phyloP scores from a whole-genome alignment of 2,329 filamentous ascomycete genomes.

The Ophiosphaerella narmari region DNA sequence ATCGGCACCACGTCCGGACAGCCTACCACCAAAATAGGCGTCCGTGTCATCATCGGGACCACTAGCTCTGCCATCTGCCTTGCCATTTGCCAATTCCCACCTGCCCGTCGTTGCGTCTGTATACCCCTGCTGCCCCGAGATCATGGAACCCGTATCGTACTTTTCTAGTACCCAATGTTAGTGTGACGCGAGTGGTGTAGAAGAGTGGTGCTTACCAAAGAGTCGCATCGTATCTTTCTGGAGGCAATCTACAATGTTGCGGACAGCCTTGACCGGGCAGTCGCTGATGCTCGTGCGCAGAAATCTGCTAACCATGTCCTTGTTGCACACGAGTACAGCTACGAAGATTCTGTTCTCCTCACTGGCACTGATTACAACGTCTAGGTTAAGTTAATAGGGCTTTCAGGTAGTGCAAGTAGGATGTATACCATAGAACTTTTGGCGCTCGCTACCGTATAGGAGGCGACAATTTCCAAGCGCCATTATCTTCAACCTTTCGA shows the following conservation, averaged over 20 bases:
- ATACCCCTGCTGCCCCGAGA: slow-evolving; percentile 21
- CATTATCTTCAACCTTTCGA: slow-evolving; percentile 29
- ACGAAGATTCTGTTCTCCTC: slow-evolving; percentile 66
- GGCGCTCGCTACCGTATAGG: slow-evolving; percentile 31
- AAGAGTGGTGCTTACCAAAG: slow-evolving; percentile 17
- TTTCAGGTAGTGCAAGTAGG: accelerated
- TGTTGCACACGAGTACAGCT: slow-evolving; percentile 93
- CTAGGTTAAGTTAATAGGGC: slow-evolving; percentile 11
- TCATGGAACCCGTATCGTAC: slow-evolving; percentile 20
- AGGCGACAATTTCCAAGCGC: slow-evolving; percentile 31
- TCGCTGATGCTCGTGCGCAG: slow-evolving; percentile 73
- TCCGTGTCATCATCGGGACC: slow-evolving; percentile 18
- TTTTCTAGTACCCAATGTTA: slow-evolving; percentile 16
- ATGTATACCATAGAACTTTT: slow-evolving; percentile 30
- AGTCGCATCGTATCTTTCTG: slow-evolving; percentile 27
- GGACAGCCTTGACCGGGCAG: slow-evolving; percentile 67
- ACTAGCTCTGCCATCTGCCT: background rate
- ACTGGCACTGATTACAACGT: slow-evolving; percentile 20
- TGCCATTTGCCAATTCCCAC: slow-evolving; percentile 10
- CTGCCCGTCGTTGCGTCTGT: slow-evolving; percentile 4
- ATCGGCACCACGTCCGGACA: background rate
- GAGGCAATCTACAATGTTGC: slow-evolving; percentile 21
- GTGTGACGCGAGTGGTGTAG: background rate
- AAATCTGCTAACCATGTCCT: slow-evolving; percentile 72
- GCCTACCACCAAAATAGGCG: background rate